Evolutionary conservation across 495 filamentous ascomycete genomes (phyloP).

Genomic region (Aspergillus hancockii): DNA sequence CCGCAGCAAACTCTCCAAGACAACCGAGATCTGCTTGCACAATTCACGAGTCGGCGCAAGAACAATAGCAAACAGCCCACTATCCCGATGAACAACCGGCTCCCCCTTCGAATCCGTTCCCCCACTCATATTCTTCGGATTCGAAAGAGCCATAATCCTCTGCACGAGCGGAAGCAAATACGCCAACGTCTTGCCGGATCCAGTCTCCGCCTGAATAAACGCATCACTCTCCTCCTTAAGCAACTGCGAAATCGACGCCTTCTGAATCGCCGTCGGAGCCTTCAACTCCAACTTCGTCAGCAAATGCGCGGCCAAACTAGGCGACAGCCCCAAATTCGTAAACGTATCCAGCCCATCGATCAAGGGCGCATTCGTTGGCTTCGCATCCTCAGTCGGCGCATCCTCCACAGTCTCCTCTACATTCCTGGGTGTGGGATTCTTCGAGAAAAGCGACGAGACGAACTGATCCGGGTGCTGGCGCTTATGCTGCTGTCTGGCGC

Average conservation of each 20-base stretch:
- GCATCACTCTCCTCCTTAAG: conserved; percentile 84
- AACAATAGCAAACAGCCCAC: conserved; percentile 89
- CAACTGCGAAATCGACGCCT: conserved; percentile 75
- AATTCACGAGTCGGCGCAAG: conserved; percentile 90
- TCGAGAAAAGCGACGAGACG: conserved; percentile 88
- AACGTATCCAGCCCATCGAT: conserved; percentile 80
- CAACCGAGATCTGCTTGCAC: conserved; percentile 86
- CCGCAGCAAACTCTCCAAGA: conserved; percentile 77
- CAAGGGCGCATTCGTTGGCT: conserved; percentile 96
- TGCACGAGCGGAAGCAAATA: conserved; percentile 92
- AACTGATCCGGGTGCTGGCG: conserved; percentile 53
- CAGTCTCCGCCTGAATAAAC: conserved; percentile 95
- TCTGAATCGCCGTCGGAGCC: conserved; percentile 92
- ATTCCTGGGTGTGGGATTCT: conserved; percentile 71
- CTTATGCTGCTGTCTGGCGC: conserved; percentile 20
- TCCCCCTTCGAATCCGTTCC: conserved; percentile 35
- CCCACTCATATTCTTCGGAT: conserved; percentile 23
- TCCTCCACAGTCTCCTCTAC: conserved; percentile 45
- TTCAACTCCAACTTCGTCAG: conserved; percentile 84
- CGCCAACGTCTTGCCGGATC: conserved; percentile 94
- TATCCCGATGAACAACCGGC: conserved; percentile 66
- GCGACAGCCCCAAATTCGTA: conserved; percentile 75
- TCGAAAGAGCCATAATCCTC: conserved; percentile 74
- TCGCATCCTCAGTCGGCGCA: conserved; percentile 55
- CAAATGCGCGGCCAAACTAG: conserved; percentile 76